phyloP scores from a whole-genome alignment of 2,329 filamentous ascomycete species.

The Sclerotinia minor region DNA sequence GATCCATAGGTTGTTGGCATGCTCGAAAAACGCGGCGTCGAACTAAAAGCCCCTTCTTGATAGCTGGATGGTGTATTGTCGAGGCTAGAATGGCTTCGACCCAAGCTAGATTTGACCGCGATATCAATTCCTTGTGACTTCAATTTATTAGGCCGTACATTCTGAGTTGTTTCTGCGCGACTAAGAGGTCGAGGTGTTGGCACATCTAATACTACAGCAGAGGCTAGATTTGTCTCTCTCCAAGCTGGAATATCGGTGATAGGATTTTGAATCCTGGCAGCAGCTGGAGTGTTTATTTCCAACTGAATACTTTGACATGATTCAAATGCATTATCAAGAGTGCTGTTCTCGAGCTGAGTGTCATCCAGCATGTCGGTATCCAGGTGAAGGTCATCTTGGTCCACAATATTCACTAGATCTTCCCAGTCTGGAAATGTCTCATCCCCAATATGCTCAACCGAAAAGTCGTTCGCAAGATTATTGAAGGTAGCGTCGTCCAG shows the following conservation, averaged over 20 bases:
- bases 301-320: background rate
- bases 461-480: background rate
- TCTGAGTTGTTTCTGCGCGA: background rate
- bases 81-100: background rate
- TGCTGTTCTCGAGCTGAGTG: background rate
- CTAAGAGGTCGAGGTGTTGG: slow-evolving; percentile 6
- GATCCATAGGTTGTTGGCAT: slow-evolving; percentile 14
- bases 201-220: background rate
- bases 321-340: background rate
- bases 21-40: slow-evolving; percentile 14
- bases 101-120: background rate
- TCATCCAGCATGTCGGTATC: slow-evolving; percentile 12
- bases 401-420: slow-evolving; percentile 3
- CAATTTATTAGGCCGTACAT: background rate
- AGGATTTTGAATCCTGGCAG: background rate
- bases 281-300: background rate
- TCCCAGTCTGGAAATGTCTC: background rate
- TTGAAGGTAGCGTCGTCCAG: background rate
- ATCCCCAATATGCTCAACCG: background rate
- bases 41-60: slow-evolving; percentile 24
- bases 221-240: background rate
- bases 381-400: slow-evolving; percentile 1
- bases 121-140: slow-evolving; percentile 14
- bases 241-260: slow-evolving; percentile 16
- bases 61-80: slow-evolving; percentile 14